phyloP scores from a whole-genome alignment of 1,284 basidiomycete species.

The Ustilago cynodontis region DNA sequence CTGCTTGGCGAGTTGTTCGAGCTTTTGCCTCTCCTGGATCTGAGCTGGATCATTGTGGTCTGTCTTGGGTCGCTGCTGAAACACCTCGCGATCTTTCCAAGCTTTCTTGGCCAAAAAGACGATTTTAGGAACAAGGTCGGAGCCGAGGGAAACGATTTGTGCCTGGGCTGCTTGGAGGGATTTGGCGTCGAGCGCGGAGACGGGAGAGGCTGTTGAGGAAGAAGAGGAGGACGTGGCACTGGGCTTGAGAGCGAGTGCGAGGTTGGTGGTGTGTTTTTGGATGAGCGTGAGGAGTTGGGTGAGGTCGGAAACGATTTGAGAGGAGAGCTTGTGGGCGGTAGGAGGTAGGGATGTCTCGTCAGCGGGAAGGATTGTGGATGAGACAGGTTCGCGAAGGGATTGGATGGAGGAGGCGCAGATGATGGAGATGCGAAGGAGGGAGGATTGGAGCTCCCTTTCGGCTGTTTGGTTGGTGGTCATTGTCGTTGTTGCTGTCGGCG shows the following conservation, averaged over 20 bases:
- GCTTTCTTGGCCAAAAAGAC: constrained; percentile 61
- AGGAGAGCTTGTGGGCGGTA: constrained; percentile 36
- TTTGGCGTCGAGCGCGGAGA: constrained; percentile 51
- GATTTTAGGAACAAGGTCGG: constrained; percentile 58
- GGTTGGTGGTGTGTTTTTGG: constrained; percentile 54
- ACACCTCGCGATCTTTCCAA: constrained; percentile 54
- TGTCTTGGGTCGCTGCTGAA: constrained; percentile 28
- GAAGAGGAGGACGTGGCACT: constrained; percentile 20
- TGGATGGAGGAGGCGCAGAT: constrained; percentile 63
- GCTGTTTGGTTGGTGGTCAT: constrained; percentile 23
- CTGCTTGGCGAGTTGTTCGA: constrained; percentile 47
- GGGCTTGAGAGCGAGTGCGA: constrained; percentile 58
- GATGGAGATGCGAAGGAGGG: constrained; percentile 60
- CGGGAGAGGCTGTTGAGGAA: constrained; percentile 29
- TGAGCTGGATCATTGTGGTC: constrained; percentile 28
- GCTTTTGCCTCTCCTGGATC: constrained; percentile 35
- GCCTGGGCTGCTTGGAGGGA: constrained; percentile 54
- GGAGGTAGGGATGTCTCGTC: constrained; percentile 22
- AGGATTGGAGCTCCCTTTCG: constrained; percentile 55
- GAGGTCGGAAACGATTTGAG: constrained; percentile 52
- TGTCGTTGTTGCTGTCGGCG: neutral
- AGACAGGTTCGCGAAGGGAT: constrained; percentile 50
- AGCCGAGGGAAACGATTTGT: constrained; percentile 53
- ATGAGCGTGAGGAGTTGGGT: constrained; percentile 44
- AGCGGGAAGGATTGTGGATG: constrained; percentile 35